Base-by-base conservation (phyloP, 2,329 filamentous ascomycete species). In the Arthrobotrys sinensis region DNA sequence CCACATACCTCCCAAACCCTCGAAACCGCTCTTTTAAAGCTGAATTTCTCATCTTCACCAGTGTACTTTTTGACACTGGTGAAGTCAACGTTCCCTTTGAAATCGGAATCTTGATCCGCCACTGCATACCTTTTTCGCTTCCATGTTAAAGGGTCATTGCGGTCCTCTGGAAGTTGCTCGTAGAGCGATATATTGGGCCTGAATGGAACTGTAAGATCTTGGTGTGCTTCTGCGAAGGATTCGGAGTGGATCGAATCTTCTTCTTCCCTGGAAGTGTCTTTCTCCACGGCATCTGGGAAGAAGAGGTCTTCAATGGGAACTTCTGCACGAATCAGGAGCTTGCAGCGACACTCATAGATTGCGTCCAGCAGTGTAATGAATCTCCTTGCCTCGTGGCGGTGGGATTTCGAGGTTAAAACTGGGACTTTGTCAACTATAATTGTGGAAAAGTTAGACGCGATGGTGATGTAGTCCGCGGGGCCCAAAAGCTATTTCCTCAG, bases 1-100 rank as follows among this genome's bases (percentile, higher is more conserved):
- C 91, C 89, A 83, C 92, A 95, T 83, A 96, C 89, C 84, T 96
- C 92, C 92, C 92, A 96, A 2, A 96, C 85, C n/a, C 93, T 86
- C 80, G 91, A 93, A 50, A 89, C 87, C 1, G 92, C 93, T 24
- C 93, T 87, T 84, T 93, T 93, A 81, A 93, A 94, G 0, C 92
- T 92, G 83, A 96, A 96, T 11, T 89, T 87, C 83, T 95, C 92
- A 83, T 95, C 93, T 83, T 94, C 91, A 11, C 93, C 93, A 0
- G 91, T 94, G 81, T 95, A 92, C 0, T 88, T 89, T 10, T 87
- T 86, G 0, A 90, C 88, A 80, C 91, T 90, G 62, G 86, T 88
- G 82, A 95, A 96, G 82, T 95, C 88, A n/a, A 88, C 84, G 66
- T 76, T 78, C 0, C 70, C 66, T 4, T 48, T 28, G 50, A 72